Evolutionary conservation across 78 protist species (phyloP).

Genomic region (Creolimax fragrantissima): DNA sequence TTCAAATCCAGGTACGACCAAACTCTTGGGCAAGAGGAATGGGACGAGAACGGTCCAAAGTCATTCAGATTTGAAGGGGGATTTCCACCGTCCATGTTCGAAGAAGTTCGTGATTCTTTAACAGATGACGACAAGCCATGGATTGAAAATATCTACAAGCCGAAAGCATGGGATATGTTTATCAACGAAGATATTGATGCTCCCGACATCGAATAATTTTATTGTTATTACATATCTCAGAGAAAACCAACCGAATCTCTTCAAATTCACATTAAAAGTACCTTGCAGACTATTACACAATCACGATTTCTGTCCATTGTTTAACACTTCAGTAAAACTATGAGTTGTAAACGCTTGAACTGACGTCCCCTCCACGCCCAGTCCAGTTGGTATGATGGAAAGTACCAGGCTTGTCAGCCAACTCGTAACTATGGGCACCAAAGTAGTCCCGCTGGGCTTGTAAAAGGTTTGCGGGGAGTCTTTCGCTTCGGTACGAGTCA

Average conservation of each 20-base stretch:
- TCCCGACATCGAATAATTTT: too few species aligned
- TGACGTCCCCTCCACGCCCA: too few species aligned
- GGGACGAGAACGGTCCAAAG: neutral
- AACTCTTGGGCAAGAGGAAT: neutral
- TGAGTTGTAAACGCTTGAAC: too few species aligned
- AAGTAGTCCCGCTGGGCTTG: constrained; percentile 90
- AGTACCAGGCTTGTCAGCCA: constrained; percentile 57
- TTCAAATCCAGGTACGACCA: neutral
- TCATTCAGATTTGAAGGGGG: neutral
- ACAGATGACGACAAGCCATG: neutral
- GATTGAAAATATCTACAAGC: neutral
- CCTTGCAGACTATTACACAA: too few species aligned
- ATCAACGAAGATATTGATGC: neutral
- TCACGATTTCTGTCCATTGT: too few species aligned
- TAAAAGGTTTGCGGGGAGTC: constrained; percentile 76
- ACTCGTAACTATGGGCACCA: constrained; percentile 92
- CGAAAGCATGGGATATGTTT: neutral
- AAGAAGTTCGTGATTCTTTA: neutral
- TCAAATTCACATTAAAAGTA: too few species aligned
- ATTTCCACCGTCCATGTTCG: neutral
- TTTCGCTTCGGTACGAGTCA: constrained; percentile 69
- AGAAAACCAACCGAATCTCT: too few species aligned
- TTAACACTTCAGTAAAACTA: too few species aligned
- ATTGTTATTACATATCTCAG: too few species aligned
- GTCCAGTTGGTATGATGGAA: constrained; percentile 67